Percentiles rank a stretch among this genome's conserved stretches.
These are phyloP conservation scores for Ceratocystis huliohia DNA, from an alignment of 2,329 filamentous ascomycete genomes.

Conservation along the genomic window DNA sequence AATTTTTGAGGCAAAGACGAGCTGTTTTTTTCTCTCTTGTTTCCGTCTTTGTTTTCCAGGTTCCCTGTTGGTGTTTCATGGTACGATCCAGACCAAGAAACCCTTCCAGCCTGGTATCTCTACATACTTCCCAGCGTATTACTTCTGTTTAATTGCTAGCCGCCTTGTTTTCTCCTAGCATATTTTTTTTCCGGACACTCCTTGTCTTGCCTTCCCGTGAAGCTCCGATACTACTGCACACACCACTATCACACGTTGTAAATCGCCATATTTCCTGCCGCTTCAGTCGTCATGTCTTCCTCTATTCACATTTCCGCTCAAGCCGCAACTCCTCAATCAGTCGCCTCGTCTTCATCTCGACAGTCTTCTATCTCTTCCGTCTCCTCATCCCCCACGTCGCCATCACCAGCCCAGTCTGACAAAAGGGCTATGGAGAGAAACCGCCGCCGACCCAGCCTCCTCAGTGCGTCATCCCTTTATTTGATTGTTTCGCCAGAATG, in stretches of 20 bases:
- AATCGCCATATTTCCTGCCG: background rate
- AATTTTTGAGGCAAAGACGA: background rate
- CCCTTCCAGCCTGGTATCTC: background rate
- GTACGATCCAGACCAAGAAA: slow-evolving; percentile 4
- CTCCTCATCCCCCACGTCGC: slow-evolving; percentile 41
- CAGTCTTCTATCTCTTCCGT: slow-evolving; percentile 32
- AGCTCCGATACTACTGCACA: background rate
- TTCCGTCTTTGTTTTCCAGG: background rate
- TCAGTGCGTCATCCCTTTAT: slow-evolving; percentile 36
- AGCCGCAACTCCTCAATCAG: slow-evolving; percentile 26
- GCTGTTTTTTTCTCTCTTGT: slow-evolving; percentile 8
- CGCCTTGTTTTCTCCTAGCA: background rate
- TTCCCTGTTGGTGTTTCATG: slow-evolving; percentile 1
- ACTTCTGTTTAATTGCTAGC: background rate
- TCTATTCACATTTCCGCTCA: slow-evolving; percentile 54
- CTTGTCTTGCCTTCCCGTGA: background rate
- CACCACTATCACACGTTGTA: background rate
- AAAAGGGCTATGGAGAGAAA: slow-evolving; percentile 16
- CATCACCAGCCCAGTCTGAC: slow-evolving; percentile 24
- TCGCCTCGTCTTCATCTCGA: slow-evolving; percentile 33
- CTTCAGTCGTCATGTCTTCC: slow-evolving; percentile 43
- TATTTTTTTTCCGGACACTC: background rate
- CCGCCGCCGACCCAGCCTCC: slow-evolving; percentile 45
- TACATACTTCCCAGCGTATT: slow-evolving; percentile 9
- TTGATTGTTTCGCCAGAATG: background rate